Evolutionary conservation across 805 yeast species (phyloP), one percentile per base, ranked within the genome.

Genomic region (Candida piceae): DNA sequence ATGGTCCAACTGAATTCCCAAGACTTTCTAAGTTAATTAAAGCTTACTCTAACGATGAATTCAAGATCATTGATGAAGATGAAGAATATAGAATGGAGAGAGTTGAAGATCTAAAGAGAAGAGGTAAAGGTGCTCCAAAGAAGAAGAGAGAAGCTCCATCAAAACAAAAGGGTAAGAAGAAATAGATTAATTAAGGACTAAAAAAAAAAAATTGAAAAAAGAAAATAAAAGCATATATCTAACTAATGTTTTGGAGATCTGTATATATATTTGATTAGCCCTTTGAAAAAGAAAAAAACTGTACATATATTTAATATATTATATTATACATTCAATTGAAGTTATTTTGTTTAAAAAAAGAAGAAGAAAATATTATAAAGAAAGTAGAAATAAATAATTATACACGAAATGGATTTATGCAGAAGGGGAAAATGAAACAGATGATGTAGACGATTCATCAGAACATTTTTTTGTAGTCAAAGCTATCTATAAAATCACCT

Each of bases 111-210:
- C 72, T 85, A 62, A 84, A 79, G 69, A 80, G 83, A 73, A 83
- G 93, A 76, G 89, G 86, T 62, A 84, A 84, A 63, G 89, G 90
- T 60, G 87, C 93, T 10, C 94, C 93, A 50, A 76, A 80, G 69
- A 84, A 84, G 70, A 76, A 72, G 64, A 74, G 70, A 50, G 73
- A 68, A 47, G 66, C 64, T 17, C 62, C 62, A 19, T 26, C 29
- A 6, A 32, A 41, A 20, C 40, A 44, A 16, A 37, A 62, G 39
- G 63, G 63, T 39, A 63, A 63, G 53, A 72, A 71, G 64, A 52
- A 52, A 42, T 45, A 25, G n/a, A n/a, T n/a, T n/a, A n/a, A n/a
- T n/a, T n/a, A n/a, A n/a, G n/a, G n/a, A n/a, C n/a, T n/a, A n/a
- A n/a, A 30, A 16, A 16, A 20, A 29, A 13, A 16, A 24, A 17